phyloP scores from a whole-genome alignment of 805 yeast genomes.

The Ogataea chonburiensis region DNA sequence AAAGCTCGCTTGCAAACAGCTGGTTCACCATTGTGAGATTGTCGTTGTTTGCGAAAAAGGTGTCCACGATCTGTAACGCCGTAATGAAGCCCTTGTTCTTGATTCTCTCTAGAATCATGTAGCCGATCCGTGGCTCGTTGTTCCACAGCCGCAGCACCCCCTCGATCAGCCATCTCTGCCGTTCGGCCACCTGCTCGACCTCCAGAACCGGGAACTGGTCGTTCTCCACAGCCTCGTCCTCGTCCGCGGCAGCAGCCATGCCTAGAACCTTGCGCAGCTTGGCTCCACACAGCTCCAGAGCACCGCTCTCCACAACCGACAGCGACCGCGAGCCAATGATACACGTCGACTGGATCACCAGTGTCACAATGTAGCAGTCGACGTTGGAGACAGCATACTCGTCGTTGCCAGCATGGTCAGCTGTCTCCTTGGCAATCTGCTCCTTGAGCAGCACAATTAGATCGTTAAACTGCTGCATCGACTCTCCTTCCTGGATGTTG shows the following conservation, averaged over 20 bases:
- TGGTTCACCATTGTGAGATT: constrained; percentile 41
- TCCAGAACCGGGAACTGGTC: constrained; percentile 25
- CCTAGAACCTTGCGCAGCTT: constrained; percentile 31
- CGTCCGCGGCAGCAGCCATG: constrained; percentile 16
- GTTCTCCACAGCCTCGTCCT: constrained; percentile 18
- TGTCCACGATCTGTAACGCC: constrained; percentile 41
- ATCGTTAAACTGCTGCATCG: constrained; percentile 30
- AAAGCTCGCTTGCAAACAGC: constrained; percentile 43
- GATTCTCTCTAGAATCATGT: constrained; percentile 53
- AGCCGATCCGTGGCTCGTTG: constrained; percentile 62
- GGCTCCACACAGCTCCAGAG: constrained; percentile 31
- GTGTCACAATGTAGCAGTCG: constrained; percentile 50
- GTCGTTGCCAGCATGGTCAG: constrained; percentile 9
- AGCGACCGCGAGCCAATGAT: constrained; percentile 86
- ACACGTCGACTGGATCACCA: constrained; percentile 69
- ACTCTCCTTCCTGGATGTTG: constrained; percentile 33
- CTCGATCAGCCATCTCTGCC: constrained; percentile 47
- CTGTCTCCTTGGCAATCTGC: constrained; percentile 14
- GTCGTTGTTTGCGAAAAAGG: constrained; percentile 37
- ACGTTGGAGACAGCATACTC: constrained; percentile 22
- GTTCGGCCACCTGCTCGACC: constrained; percentile 30
- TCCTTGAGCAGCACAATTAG: constrained; percentile 25
- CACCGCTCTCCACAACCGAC: constrained; percentile 64
- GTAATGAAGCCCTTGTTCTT: constrained; percentile 44
- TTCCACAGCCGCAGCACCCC: constrained; percentile 66